Percentiles rank a stretch among this genome's conserved stretches.
These are phyloP conservation scores for Cercis canadensis DNA, from an alignment of 306 rosid genomes.

Conservation along the genomic window DNA sequence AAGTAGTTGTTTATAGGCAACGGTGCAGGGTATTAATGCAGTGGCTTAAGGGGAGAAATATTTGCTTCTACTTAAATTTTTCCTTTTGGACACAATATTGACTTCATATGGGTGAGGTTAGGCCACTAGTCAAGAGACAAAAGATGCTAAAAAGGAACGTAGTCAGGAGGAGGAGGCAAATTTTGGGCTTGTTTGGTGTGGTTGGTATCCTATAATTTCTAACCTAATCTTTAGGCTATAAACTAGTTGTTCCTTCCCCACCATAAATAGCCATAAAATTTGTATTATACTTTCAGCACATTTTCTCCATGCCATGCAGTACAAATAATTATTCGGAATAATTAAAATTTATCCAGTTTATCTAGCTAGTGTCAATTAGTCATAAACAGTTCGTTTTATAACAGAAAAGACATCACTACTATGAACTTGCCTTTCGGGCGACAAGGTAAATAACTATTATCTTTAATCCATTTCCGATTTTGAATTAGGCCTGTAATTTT, in stretches of 20 bases:
- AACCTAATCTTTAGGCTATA: slow-evolving; percentile 36
- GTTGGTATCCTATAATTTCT: slow-evolving; percentile 51
- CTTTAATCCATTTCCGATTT: no score
- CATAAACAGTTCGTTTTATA: no score
- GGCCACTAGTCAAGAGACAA: slow-evolving; percentile 44
- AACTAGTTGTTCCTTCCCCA: not conserved
- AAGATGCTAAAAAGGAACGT: slow-evolving; percentile 23
- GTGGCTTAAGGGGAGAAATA: not conserved
- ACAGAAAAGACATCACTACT: no score
- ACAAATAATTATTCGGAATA: not conserved
- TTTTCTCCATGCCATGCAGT: not conserved
- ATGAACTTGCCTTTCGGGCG: no score
- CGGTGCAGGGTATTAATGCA: slow-evolving; percentile 34
- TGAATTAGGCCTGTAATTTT: no score
- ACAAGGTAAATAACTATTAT: no score
- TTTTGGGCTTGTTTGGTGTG: slow-evolving; percentile 43
- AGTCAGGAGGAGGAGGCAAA: slow-evolving; percentile 17
- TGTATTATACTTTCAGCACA: not conserved
- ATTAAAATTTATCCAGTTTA: not conserved
- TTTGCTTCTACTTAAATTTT: not conserved
- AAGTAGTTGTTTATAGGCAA: slow-evolving; percentile 44
- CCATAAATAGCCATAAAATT: not conserved
- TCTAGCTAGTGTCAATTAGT: no score
- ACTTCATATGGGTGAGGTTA: slow-evolving; percentile 49
- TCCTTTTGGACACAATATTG: not conserved